Conservation (phyloP, 768 basidiomycete species). For the Tephrocybe rancida region DNA sequence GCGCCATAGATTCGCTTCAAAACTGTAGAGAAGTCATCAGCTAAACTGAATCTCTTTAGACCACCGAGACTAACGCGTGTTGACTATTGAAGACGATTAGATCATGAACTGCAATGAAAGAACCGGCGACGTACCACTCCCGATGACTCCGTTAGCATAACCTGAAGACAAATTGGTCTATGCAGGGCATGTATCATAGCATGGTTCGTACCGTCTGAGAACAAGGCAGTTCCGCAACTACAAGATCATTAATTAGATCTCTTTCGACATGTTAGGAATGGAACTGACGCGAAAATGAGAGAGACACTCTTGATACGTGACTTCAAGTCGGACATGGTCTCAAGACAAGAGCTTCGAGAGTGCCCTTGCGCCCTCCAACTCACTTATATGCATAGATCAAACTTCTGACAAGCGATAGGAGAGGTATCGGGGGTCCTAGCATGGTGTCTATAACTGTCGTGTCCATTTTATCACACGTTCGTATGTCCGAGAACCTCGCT, state of each 20-base stretch:
- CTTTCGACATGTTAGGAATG: not conserved
- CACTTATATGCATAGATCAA: constrained; percentile 4
- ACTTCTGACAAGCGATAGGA: not conserved
- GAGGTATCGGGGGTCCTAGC: constrained; percentile 3
- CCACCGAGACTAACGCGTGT: constrained; percentile 54
- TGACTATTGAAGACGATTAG: constrained; percentile 48
- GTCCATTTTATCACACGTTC: constrained; percentile 5
- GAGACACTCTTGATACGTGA: constrained; percentile 58
- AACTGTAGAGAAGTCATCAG: constrained; percentile 41
- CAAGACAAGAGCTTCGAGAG: constrained; percentile 2
- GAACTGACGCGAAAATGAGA: constrained; percentile 80
- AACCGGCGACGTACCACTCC: constrained; percentile 54
- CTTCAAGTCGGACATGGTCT: constrained; percentile 15
- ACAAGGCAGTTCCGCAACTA: constrained; percentile 86
- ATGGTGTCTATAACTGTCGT: not conserved
- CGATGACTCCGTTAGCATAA: constrained; percentile 82
- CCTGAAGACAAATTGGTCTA: constrained; percentile 40
- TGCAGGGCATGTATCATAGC: not conserved
- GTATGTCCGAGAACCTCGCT: not conserved
- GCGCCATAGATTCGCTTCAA: constrained; percentile 71
- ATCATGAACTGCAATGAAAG: not conserved
- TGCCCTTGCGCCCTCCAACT: not conserved
- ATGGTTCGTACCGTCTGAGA: constrained; percentile 69
- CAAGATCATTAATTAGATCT: not conserved
- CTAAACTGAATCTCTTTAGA: not conserved